Conservation (phyloP, 495 filamentous ascomycete genomes). For the Cairneyella variabilis region DNA sequence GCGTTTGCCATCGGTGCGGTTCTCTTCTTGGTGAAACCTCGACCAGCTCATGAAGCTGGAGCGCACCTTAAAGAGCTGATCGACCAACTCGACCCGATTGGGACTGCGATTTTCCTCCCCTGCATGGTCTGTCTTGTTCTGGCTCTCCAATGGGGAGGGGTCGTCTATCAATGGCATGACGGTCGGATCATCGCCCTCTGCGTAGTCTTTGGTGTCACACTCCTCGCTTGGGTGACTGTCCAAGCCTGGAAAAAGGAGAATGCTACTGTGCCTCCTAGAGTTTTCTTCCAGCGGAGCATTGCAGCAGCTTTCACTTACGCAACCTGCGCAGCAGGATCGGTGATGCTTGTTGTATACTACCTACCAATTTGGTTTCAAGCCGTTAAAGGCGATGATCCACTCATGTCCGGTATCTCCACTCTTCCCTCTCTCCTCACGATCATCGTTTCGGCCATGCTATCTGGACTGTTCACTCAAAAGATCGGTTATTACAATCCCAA, state of each 20-base stretch:
- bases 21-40: too few species aligned
- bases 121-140: conserved; percentile 39
- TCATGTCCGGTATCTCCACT: conserved; percentile 67
- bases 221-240: conserved; percentile 53
- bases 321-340: background rate
- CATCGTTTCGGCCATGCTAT: too few species aligned
- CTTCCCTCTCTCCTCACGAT: conserved; percentile 44
- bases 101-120: conserved; percentile 32
- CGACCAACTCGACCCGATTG: conserved; percentile 41
- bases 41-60: background rate
- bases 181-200: conserved; percentile 3
- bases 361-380: conserved; percentile 77
- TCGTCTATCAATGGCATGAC: conserved; percentile 39
- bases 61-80: background rate
- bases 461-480: conserved; percentile 47
- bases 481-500: conserved; percentile 65
- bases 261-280: conserved; percentile 11
- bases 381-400: conserved; percentile 51
- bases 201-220: background rate
- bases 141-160: conserved; percentile 50
- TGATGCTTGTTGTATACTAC: conserved; percentile 46
- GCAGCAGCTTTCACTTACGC: conserved; percentile 5
- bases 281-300: conserved; percentile 2
- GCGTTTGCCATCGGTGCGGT: too few species aligned
- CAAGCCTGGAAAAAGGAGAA: conserved; percentile 56